Evolutionary conservation across 1,284 basidiomycete genomes (phyloP), one percentile per base, ranked within the genome.

Genomic region (Tilletia walkeri): DNA sequence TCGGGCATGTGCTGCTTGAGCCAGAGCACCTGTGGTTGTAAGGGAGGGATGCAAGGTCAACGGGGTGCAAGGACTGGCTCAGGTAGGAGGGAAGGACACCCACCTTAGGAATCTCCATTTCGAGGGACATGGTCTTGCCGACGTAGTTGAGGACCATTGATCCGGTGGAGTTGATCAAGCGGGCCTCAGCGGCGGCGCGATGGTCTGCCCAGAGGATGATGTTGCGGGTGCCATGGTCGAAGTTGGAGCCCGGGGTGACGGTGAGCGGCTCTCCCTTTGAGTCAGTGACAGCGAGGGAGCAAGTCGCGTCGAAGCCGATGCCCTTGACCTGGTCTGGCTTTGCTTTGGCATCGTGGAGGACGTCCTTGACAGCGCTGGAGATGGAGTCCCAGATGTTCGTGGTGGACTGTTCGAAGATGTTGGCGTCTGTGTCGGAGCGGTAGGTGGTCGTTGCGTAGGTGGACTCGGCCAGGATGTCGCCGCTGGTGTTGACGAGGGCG

Each of bases 261-360:
- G 87, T 86, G 48, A 97, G 86, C 0, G 95, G 92, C 61, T 88
- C 85, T 3, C 94, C 94, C 16, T 72, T 36, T 30, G 67, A 67
- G 81, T 94, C 90, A 1, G 90, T 87, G 34, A 98, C 95, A 0
- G 95, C 94, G 48, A 99, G 87, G 0, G 93, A 95, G 85, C 96
- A 99, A 0, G 95, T 99, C 67, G 95, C 95, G 84, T 98, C 95
- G 83, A 98, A 97, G 10, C 95, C 94, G 69, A 99, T 83, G 0
- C 95, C 95, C 80, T 92, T 93, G 75, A 99, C 90, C 4, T 87
- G 84, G 2, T 86, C 84, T 14, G 91, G 88, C 34, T 87, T 79
- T 45, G 94, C 85, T 5, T 89, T 87, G 2, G 91, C 88, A 45
- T 87, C 85, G 12, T 86, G 74, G 41, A 99, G 85, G 68, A 93